Evolutionary conservation across 768 basidiomycete species (phyloP).

Genomic region (Mycena kentingensis): DNA sequence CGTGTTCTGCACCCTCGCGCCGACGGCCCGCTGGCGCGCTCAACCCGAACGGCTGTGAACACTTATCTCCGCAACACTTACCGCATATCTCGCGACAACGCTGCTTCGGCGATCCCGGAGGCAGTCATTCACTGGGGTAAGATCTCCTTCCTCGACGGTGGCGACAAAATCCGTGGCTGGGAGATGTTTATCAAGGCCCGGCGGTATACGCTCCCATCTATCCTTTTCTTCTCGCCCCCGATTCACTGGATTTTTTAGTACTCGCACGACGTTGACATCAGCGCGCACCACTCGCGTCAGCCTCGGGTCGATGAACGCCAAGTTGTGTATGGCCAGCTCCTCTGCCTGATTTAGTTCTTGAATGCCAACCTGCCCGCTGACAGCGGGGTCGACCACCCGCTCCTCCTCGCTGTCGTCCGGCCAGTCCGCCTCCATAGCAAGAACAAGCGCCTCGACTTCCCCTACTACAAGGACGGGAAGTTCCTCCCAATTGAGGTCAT

Average conservation of each 20-base stretch:
- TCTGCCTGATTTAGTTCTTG: constrained; percentile 2
- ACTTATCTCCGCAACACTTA: constrained; percentile 3
- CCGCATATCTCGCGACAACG: background rate
- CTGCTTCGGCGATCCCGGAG: background rate
- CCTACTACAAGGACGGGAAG: constrained; percentile 6
- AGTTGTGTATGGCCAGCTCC: constrained; percentile 11
- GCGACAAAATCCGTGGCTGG: constrained; percentile 6
- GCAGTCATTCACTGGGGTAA: constrained; percentile 8
- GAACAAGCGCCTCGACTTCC: background rate
- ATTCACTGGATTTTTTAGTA: constrained; percentile 4
- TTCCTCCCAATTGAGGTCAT: constrained; percentile 14
- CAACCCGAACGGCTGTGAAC: background rate
- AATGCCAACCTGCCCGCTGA: constrained; percentile 3
- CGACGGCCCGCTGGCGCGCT: background rate
- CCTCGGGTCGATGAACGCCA: constrained; percentile 4
- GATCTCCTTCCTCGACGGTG: constrained; percentile 8
- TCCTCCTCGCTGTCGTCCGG: constrained; percentile 9
- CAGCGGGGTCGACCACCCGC: background rate
- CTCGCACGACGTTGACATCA: constrained; percentile 8
- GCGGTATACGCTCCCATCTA: constrained; percentile 2
- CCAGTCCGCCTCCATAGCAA: constrained; percentile 1
- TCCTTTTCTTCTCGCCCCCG: background rate
- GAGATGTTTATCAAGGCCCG: background rate
- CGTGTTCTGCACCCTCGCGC: constrained; percentile 4
- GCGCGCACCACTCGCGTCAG: background rate